Conservation (phyloP, 2,329 filamentous ascomycete species). For the Graphilbum fragrans region DNA sequence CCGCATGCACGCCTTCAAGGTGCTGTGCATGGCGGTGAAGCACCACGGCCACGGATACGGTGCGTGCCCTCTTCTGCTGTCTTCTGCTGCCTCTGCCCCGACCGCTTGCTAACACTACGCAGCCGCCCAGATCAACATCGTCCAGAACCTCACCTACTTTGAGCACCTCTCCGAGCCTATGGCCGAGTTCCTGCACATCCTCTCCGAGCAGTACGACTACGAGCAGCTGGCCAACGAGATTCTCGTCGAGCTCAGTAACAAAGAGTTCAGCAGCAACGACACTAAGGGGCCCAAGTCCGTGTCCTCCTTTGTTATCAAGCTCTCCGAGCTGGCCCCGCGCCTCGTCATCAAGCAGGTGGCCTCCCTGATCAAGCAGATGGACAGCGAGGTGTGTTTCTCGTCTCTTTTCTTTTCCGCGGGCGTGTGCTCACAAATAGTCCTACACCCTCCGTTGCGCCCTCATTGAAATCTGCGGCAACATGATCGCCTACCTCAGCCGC, state of each 20-base stretch:
- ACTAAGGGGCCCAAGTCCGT: slow-evolving; percentile 92
- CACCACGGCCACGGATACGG: slow-evolving; percentile 95
- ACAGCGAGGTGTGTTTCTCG: slow-evolving; percentile 61
- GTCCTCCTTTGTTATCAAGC: slow-evolving; percentile 81
- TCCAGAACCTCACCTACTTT: slow-evolving; percentile 95
- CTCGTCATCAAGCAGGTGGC: slow-evolving; percentile 97
- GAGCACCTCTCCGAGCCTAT: slow-evolving; percentile 98
- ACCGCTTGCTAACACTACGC: neutral
- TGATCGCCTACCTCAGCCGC: slow-evolving; percentile 81
- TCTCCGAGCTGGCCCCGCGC: slow-evolving; percentile 83
- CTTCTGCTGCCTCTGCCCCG: neutral
- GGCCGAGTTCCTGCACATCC: slow-evolving; percentile 94
- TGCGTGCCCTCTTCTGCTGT: slow-evolving; percentile 33
- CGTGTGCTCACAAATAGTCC: slow-evolving; percentile 40
- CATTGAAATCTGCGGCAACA: slow-evolving; percentile 93
- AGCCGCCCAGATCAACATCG: slow-evolving; percentile 95
- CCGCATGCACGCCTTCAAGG: slow-evolving; percentile 94
- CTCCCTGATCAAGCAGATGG: slow-evolving; percentile 82
- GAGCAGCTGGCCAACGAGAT: slow-evolving; percentile 91
- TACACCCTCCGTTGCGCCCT: slow-evolving; percentile 88
- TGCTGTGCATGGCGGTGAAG: slow-evolving; percentile 91
- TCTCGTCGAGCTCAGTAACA: slow-evolving; percentile 85
- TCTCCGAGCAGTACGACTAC: slow-evolving; percentile 96
- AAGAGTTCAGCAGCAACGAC: slow-evolving; percentile 96
- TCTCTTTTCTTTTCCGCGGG: neutral